Base-by-base conservation (phyloP, 495 filamentous ascomycete species). In the Apiosordaria backusii region DNA sequence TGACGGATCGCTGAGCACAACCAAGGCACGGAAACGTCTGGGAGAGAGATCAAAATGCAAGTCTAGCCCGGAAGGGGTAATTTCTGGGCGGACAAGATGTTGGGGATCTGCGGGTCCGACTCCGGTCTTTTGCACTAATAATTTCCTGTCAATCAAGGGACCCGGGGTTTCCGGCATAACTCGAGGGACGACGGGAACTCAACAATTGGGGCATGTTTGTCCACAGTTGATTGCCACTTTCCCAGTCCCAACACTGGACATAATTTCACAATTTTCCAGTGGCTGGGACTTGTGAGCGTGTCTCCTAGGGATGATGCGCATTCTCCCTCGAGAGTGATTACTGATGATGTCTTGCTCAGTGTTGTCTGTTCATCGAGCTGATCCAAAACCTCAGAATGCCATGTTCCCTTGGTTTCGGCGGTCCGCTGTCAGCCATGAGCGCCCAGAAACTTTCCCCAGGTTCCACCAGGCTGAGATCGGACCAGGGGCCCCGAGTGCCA, bases 21-120 rank as follows among this genome's bases (percentile, higher is more conserved):
- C n/a, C 50, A 45, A 45, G 16, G 16, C 35, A 45, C 35, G 35
- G 35, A 45, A 45, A 45, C 35, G 13, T 13, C 5, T 45, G 35
- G 35, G 35, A 45, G 9, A 35, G 29, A 35, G 29, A 4, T 35
- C 26, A 16, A n/a, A 35, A 25, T 3, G 29, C 7, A 66, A 23
- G 50, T 13, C 65, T 67, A 54, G 29, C 40, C 62, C 58, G 58
- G 63, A 66, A 60, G 24, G 22, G 59, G 22, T 24, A 19, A 18
- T 61, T 19, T 22, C 22, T 23, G 52, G 52, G 65, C 76, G 76
- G 76, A 74, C 74, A 77, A 76, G 52, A 19, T 75, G 76, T 78
- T 78, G 76, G 76, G 76, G 76, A 78, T 76, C 71, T 78, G 76
- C 76, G 76, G 74, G 75, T 72, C 72, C 68, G 50, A 64, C 25